A percentile compares a stretch with the other conserved stretches of the same genome.
These are phyloP conservation scores for Phytophthora litchii DNA, from an alignment of 352 stramenopile genomes.

Conservation along the genomic window DNA sequence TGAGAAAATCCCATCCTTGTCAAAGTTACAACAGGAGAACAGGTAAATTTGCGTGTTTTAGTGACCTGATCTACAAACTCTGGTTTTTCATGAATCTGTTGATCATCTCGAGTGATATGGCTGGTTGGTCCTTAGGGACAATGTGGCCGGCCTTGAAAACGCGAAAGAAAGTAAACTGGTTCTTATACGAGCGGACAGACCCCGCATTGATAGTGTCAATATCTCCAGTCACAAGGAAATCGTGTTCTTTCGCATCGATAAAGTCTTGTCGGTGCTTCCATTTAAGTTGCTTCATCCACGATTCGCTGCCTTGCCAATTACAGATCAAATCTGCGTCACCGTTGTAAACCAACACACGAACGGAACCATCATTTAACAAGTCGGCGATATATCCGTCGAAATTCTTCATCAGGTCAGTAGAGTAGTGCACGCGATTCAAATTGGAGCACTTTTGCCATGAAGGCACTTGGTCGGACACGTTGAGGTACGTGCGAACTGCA, in stretches of 20 bases:
- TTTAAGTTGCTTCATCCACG: slow-evolving; percentile 42
- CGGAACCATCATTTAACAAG: slow-evolving; percentile 21
- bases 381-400: slow-evolving; percentile 29
- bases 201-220: slow-evolving; percentile 22
- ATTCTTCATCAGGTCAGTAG: slow-evolving; percentile 28
- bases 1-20: slow-evolving; percentile 2
- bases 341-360: slow-evolving; percentile 39
- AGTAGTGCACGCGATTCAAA: slow-evolving; percentile 84
- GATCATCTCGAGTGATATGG: slow-evolving; percentile 54
- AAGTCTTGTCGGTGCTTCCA: slow-evolving; percentile 44
- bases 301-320: slow-evolving; percentile 46
- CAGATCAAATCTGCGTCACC: slow-evolving; percentile 47
- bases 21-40: too few relatives aligned
- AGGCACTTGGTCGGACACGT: slow-evolving; percentile 33
- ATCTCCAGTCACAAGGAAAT: slow-evolving; percentile 16
- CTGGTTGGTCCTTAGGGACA: slow-evolving; percentile 56
- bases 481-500: slow-evolving; percentile 40
- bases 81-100: slow-evolving; percentile 60
- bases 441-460: slow-evolving; percentile 91
- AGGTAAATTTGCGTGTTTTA: neutral
- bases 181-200: slow-evolving; percentile 31
- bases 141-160: slow-evolving; percentile 60
- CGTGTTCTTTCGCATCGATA: slow-evolving; percentile 10
- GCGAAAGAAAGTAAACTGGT: slow-evolving; percentile 53
- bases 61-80: slow-evolving; percentile 20